Evolutionary conservation across 331 rosid genomes (phyloP), one percentile per base, ranked within the genome.

Genomic region (Telfairia occidentalis): DNA sequence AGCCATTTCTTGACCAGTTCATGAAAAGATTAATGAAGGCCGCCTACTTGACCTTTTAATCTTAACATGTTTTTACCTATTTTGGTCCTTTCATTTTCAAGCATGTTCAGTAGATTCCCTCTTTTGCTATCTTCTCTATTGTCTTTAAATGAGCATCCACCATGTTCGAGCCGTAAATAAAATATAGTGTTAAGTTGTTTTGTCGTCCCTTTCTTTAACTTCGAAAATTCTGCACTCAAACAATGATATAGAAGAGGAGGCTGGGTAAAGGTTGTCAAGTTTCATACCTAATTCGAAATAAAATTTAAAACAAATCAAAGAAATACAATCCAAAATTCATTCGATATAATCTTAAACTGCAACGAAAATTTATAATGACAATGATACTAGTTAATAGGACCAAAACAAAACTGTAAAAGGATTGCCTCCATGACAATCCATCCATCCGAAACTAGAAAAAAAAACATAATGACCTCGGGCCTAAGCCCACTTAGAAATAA

Each of bases 351-450:
- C 74, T 46, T 13, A 8, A 43, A 18, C 37, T 48, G 28, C 40
- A 29, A 29, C 28, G 5, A 69, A 46, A 71, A 13, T 71, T 71
- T 48, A 71, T 46, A 71, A 71, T 16, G 58, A 71, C 53, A 46
- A 48, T 46, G 42, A 46, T 29, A 28, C 35, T 16, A 29, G 15
- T 16, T 7, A 28, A 45, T 7, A 16, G 75, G 24, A 71, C 76
- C 60, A 71, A 28, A 49, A 71, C 76, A 71, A 48, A 71, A 71
- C 76, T 71, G 76, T 71, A 71, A 71, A 49, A 71, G 60, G 60
- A 50, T 71, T 71, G 29, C 59, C 75, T 28, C 35, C 40, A 13
- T 15, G 74, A 29, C 59, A 7, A 69, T 57, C 74, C 37, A 23
- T 24, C 55, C 24, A 43, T 23, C 74, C 74, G 12, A 42, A 69